Base-by-base conservation (phyloP, 257 asterid genomes). In the Fraxinus pennsylvanica region DNA sequence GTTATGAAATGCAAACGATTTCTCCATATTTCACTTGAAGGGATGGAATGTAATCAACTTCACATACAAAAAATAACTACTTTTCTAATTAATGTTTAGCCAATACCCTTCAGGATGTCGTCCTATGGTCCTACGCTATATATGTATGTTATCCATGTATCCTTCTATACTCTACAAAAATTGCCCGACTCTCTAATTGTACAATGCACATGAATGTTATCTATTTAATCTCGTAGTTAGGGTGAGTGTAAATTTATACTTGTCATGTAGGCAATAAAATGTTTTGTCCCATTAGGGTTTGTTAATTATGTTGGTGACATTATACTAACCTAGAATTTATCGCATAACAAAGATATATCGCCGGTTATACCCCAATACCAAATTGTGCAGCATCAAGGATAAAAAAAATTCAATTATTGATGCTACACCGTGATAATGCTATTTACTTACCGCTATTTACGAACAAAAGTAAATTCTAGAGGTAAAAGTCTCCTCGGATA, bases 1-100 rank as follows among this genome's bases (percentile, higher is more conserved):
- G 50, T 78, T 82, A 65, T 14, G 32, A 78, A 68, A 63, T 63
- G 69, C 69, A 63, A 22, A 63, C 69, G 69, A 61, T 27, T 63
- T 63, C 35, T 27, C 29, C 36, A 63, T 63, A 15, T 63, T 25
- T 14, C 35, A 9, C 17, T 63, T 63, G 69, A 63, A 63, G 69
- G 4, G 69, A 25, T 27, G 69, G 33, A 63, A 63, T 63, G 27
- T 9, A 63, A 63, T 54, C 65, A n/a, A 54, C 27, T 54, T 63
- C 19, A 63, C 35, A 27, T 0, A 63, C 35, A 29, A 59, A 41
- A 19, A 1, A 9, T 59, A 21, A 59, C 69, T 25, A 25, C 35
- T 22, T 63, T 63, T 22, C 7, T 63, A 10, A 22, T 4, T 63
- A 63, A 27, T 25, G 33, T 25, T 63, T 41, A 41, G 15, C 15